These are phyloP conservation scores for Paraphoma sp. DNA, from an alignment of 2,329 filamentous ascomycete genomes.

Conservation along the genomic window DNA sequence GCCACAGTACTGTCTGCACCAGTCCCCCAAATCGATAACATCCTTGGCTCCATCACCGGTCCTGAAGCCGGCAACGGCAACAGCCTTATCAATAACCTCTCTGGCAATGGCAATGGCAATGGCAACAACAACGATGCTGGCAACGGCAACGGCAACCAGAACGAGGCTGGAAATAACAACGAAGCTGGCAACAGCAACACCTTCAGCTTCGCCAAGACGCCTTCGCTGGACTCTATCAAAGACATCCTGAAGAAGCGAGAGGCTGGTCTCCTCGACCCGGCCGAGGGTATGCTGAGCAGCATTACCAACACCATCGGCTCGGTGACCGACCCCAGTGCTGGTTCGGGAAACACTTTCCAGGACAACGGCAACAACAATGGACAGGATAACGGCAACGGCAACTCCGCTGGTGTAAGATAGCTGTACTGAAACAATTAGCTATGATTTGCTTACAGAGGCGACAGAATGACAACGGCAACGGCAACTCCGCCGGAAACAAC, in stretches of 20 bases:
- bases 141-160: conserved; percentile 7
- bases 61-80: conserved; percentile 10
- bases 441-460: background rate
- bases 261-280: background rate
- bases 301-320: conserved; percentile 11
- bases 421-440: background rate
- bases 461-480: conserved; percentile 13
- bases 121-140: background rate
- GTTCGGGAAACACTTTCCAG: conserved; percentile 6
- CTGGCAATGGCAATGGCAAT: conserved; percentile 6
- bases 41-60: conserved; percentile 13
- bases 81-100: conserved; percentile 3
- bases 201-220: background rate
- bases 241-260: conserved; percentile 1
- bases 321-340: conserved; percentile 11
- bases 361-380: conserved; percentile 10
- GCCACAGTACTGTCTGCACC: conserved; percentile 24
- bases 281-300: background rate
- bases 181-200: conserved; percentile 2
- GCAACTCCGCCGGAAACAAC: conserved; percentile 8
- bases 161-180: background rate
- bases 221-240: background rate
- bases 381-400: conserved; percentile 10
- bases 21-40: conserved; percentile 14
- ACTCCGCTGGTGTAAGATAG: conserved; percentile 8